Base-by-base conservation (phyloP, 2,329 filamentous ascomycete genomes). In the Didymella pomorum region DNA sequence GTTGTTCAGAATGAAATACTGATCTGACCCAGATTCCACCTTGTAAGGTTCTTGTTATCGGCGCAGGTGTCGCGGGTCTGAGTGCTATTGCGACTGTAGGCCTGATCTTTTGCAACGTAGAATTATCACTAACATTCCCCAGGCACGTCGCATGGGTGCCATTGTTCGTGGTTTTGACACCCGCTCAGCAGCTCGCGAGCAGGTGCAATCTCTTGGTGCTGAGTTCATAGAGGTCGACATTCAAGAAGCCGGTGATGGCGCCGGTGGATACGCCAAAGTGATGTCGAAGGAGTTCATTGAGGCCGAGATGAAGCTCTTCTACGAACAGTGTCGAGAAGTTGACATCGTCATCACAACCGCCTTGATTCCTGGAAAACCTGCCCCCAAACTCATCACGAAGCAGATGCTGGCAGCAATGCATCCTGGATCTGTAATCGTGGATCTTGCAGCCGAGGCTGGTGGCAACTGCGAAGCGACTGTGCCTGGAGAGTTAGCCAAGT, bases 251-350 rank as follows among this genome's bases (percentile, higher is more conserved):
- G 93, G 93, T 2, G 87, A 89, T 12, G 92, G 92, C 2, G 87
- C 90, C 9, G 92, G 93, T 26, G 93, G 93, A 16, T 97, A 97
- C 71, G 92, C 91, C 52, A 96, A 96, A 72, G 91, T 93, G 72
- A 96, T 96, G 92, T 95, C 91, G 53, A 93, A 94, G 71, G 92
- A 94, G 66, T 97, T 96, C 71, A 92, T 95, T 74, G 91, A 92
- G 60, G 92, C 92, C 6, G 92, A 97, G 76, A 96, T 96, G 92
- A 93, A 91, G 75, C 83, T 97, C 0, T 97, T 97, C 78, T 87
- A 91, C 73, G 90, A 95, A 66, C 93, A 96, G 75, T 91, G 90
- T 61, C 85, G 86, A 58, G 93, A 97, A 37, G 92, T 96, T 50
- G 92, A 97, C 76, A 96, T 97, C 63, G 90, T 97, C 61, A 90